phyloP scores from a whole-genome alignment of 2,329 filamentous ascomycete species.

The Peltaster fructicola region DNA sequence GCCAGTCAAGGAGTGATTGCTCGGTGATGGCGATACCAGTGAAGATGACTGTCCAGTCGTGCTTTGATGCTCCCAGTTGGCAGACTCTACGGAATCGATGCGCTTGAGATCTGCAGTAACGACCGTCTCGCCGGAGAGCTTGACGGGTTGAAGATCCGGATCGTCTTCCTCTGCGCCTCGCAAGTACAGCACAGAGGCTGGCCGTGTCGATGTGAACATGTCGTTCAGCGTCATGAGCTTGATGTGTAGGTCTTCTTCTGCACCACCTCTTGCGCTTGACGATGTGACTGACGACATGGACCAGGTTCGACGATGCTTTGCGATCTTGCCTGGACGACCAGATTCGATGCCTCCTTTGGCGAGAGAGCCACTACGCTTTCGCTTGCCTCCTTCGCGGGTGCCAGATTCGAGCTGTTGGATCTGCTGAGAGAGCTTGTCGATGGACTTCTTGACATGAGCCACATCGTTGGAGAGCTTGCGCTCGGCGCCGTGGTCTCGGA shows the following conservation, averaged over 20 bases:
- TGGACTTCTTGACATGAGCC: slow-evolving; percentile 86
- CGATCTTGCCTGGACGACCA: slow-evolving; percentile 56
- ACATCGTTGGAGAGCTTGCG: slow-evolving; percentile 89
- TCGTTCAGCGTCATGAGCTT: slow-evolving; percentile 66
- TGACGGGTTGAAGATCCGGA: slow-evolving; percentile 60
- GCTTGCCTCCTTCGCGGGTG: slow-evolving; percentile 41
- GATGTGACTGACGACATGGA: slow-evolving; percentile 62
- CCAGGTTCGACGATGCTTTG: slow-evolving; percentile 88
- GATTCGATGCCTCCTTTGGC: slow-evolving; percentile 29
- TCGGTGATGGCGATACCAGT: slow-evolving; percentile 33
- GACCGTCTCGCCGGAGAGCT: slow-evolving; percentile 47
- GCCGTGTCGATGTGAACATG: slow-evolving; percentile 73
- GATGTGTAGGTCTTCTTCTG: slow-evolving; percentile 55
- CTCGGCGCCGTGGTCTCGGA: slow-evolving; percentile 89
- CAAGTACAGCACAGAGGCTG: slow-evolving; percentile 61
- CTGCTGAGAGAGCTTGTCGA: slow-evolving; percentile 90
- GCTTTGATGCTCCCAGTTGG: slow-evolving; percentile 30
- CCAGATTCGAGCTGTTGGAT: slow-evolving; percentile 56
- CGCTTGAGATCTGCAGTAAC: slow-evolving; percentile 42
- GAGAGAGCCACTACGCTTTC: slow-evolving; percentile 39
- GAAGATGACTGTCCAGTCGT: slow-evolving; percentile 40
- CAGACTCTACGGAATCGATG: slow-evolving; percentile 26
- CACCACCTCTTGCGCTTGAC: slow-evolving; percentile 24
- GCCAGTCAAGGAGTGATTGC: slow-evolving; percentile 25
- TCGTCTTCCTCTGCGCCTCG: slow-evolving; percentile 63